Conservation (phyloP, 177 flowering plant species). For the Vitis hybrid region DNA sequence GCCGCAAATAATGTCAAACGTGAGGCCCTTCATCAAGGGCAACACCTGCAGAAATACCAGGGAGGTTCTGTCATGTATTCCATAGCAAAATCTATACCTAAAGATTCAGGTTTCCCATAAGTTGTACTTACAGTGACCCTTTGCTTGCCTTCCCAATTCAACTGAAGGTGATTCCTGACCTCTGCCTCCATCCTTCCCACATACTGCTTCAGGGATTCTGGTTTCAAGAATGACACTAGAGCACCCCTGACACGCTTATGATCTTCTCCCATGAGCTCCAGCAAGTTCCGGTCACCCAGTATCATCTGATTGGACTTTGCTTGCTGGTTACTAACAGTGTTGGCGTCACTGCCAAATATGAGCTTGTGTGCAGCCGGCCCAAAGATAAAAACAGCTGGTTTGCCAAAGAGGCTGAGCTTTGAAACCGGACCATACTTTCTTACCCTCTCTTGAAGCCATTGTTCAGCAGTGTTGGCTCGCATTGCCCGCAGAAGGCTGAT, state of each 20-base stretch:
- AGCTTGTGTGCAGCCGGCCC: constrained; percentile 49
- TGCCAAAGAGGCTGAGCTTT: constrained; percentile 38
- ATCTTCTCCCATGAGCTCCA: constrained; percentile 36
- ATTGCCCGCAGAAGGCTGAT: constrained; percentile 28
- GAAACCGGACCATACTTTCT: constrained; percentile 38
- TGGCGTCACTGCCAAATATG: constrained; percentile 21
- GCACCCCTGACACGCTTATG: constrained; percentile 42
- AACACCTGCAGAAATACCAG: constrained; percentile 23
- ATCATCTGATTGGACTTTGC: constrained; percentile 22
- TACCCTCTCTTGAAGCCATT: constrained; percentile 29
- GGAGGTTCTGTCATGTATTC: background rate
- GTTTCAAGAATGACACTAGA: constrained; percentile 31
- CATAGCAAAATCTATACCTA: background rate
- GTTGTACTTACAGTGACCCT: constrained; percentile 27
- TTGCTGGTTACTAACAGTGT: constrained; percentile 19
- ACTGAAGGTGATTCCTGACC: constrained; percentile 27
- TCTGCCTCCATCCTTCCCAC: constrained; percentile 41
- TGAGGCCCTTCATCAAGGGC: constrained; percentile 58
- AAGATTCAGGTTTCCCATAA: background rate
- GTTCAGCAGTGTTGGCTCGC: constrained; percentile 36
- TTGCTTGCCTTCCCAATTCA: constrained; percentile 39
- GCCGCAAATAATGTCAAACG: constrained; percentile 62
- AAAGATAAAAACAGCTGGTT: constrained; percentile 35
- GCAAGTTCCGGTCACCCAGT: constrained; percentile 26
- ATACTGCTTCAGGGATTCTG: constrained; percentile 37